A percentile compares a stretch with the other conserved stretches of the same genome.
Evolutionary conservation across 2,329 filamentous ascomycete species (phyloP).

Genomic region (Colletotrichum salicis): DNA sequence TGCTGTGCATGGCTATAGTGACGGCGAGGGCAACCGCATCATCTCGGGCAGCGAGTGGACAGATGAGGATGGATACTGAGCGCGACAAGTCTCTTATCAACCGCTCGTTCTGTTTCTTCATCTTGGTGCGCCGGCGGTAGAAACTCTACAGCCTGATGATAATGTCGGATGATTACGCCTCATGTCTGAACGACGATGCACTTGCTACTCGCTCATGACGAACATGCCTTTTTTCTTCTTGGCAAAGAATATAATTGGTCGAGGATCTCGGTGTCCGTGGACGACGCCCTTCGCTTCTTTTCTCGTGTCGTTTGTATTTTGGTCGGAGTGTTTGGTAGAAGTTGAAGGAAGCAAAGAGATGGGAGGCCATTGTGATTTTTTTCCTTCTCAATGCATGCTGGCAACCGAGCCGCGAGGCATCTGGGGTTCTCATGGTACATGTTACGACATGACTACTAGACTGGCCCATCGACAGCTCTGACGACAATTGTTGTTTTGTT

Average conservation of each 20-base stretch:
- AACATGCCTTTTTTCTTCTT: conserved; percentile 1
- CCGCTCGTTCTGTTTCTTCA: not conserved
- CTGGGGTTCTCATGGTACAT: not conserved
- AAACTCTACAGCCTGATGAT: conserved; percentile 20
- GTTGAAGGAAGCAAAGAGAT: not conserved
- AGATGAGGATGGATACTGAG: conserved; percentile 69
- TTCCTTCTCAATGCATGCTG: conserved; percentile 11
- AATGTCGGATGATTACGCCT: conserved; percentile 35
- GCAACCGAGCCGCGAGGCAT: not conserved
- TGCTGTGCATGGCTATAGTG: conserved; percentile 60
- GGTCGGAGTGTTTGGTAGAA: conserved; percentile 3
- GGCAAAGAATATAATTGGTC: not conserved
- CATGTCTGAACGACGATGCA: conserved; percentile 22
- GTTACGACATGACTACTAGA: not conserved
- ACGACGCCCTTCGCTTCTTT: conserved; percentile 12
- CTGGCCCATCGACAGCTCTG: not conserved
- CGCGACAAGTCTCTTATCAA: not conserved
- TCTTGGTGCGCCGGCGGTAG: not conserved
- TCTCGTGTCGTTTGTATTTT: conserved; percentile 24
- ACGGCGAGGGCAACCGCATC: conserved; percentile 70
- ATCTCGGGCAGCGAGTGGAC: conserved; percentile 75
- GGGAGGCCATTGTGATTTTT: not conserved
- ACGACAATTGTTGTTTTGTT: not conserved
- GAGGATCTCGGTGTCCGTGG: conserved; percentile 7
- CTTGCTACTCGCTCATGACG: conserved; percentile 16